Evolutionary conservation across 1,284 basidiomycete species (phyloP), one percentile per base, ranked within the genome.

Genomic region (Trametes sp.): DNA sequence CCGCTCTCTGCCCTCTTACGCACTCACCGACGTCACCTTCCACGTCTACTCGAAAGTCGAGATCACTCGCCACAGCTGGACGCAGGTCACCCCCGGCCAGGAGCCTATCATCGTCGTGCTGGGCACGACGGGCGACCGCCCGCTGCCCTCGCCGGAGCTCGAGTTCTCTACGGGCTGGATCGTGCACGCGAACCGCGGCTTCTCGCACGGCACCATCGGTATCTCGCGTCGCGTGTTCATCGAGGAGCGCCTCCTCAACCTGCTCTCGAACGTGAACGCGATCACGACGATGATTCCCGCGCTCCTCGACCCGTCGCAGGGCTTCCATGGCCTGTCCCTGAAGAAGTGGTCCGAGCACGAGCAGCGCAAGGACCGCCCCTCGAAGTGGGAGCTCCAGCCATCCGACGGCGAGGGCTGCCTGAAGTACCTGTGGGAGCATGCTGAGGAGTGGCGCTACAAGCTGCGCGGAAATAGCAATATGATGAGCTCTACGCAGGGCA

Each of bases 261-360:
- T 70, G 23, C 70, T 77, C 24, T 61, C 72, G 13, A 61, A 61
- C 29, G 56, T 77, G 62, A 77, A 77, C 57, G 67, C 67, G 2
- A 57, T 68, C 49, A 77, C 75, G 4, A 76, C 76, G 19, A 65
- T 77, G 59, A 68, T 77, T 10, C 73, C 75, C 11, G 59, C 64
- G 21, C 73, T 72, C 53, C 63, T 70, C 19, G 72, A 72, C 38
- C 67, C 72, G 19, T 58, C 71, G 28, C 68, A 69, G 55, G 73
- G 70, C 24, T 68, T 67, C 38, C 73, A 72, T 66, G 62, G 69
- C 19, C 64, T 75, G 28, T 64, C 69, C n/a, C 63, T 76, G 19
- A 70, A 68, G 35, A 71, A 70, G 2, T 76, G 74, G 75, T 68
- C 64, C 2, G 62, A 75, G 29, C 69, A 73, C 61, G 59, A 66